phyloP scores from a whole-genome alignment of 805 yeast species.

The Metahyphopichia silvanorum region DNA sequence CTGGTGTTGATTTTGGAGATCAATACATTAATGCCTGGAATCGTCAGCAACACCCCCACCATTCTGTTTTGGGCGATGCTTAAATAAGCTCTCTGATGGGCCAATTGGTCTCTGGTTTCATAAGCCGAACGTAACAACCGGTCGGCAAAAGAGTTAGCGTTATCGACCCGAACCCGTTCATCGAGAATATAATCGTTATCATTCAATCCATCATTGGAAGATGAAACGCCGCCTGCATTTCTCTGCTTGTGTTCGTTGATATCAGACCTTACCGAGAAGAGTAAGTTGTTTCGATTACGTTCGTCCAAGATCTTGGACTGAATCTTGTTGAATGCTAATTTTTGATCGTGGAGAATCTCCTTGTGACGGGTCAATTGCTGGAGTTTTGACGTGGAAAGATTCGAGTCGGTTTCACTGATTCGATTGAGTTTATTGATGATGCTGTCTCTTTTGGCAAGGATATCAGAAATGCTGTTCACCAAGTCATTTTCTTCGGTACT shows the following conservation, averaged over 20 bases:
- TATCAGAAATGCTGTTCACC: conserved; percentile 17
- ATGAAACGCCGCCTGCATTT: conserved; percentile 9
- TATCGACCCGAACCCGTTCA: conserved; percentile 71
- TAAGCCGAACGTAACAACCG: conserved; percentile 78
- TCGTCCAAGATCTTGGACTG: conserved; percentile 62
- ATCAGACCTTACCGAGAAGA: conserved; percentile 76
- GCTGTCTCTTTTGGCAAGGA: conserved; percentile 45
- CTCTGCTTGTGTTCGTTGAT: conserved; percentile 63
- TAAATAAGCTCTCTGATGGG: conserved; percentile 65
- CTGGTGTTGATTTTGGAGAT: conserved; percentile 82
- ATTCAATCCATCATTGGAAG: conserved; percentile 16
- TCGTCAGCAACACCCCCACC: conserved; percentile 54
- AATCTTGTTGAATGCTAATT: conserved; percentile 58
- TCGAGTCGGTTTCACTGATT: conserved; percentile 52
- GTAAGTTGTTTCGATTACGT: conserved; percentile 69
- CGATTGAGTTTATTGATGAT: conserved; percentile 49
- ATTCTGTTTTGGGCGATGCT: conserved; percentile 62
- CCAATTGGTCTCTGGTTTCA: conserved; percentile 83
- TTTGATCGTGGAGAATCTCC: conserved; percentile 71
- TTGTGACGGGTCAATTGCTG: conserved; percentile 83
- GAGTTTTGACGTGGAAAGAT: conserved; percentile 65
- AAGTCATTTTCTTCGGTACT: conserved; percentile 20
- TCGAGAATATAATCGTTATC: conserved; percentile 75
- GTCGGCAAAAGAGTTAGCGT: conserved; percentile 74
- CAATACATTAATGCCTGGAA: conserved; percentile 81